Evolutionary conservation across 1,284 basidiomycete species (phyloP).

Genomic region (Ganoderma meredithae): DNA sequence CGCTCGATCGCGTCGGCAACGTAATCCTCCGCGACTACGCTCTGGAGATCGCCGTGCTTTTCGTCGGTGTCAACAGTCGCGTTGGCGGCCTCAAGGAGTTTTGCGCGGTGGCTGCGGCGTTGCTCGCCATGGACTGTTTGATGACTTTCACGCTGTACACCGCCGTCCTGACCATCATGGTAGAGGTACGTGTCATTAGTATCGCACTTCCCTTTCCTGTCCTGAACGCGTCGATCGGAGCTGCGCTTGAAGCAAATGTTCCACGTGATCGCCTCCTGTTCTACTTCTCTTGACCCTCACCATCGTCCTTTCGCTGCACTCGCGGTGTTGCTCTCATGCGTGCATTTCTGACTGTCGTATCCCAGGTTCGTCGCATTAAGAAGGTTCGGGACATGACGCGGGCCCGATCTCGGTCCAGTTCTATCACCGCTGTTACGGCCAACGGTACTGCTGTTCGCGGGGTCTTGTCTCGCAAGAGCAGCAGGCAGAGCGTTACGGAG

Average conservation of each 20-base stretch:
- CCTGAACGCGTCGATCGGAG: neutral
- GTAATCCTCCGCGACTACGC: constrained; percentile 93
- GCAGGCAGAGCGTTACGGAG: constrained; percentile 22
- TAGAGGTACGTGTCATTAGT: constrained; percentile 71
- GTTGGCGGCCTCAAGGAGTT: constrained; percentile 95
- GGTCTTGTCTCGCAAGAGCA: constrained; percentile 34
- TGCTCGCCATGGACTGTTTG: constrained; percentile 87
- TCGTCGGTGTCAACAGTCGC: constrained; percentile 87
- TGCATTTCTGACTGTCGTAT: constrained; percentile 14
- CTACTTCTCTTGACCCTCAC: neutral
- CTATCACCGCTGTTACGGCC: constrained; percentile 37
- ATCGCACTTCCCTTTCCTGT: constrained; percentile 13
- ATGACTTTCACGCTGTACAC: constrained; percentile 93
- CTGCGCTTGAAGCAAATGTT: constrained; percentile 9
- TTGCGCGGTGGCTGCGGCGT: constrained; percentile 91
- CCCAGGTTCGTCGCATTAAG: constrained; percentile 48
- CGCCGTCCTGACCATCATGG: constrained; percentile 91
- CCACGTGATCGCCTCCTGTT: constrained; percentile 21
- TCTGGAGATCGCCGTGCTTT: constrained; percentile 90
- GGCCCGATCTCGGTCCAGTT: constrained; percentile 38
- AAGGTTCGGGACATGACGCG: constrained; percentile 42
- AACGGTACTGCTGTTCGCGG: constrained; percentile 36
- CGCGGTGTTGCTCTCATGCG: constrained; percentile 11
- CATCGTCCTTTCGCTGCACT: neutral
- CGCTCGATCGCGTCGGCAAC: constrained; percentile 81